phyloP scores from a whole-genome alignment of 2,329 filamentous ascomycete species.

The Cryphonectria parasitica region DNA sequence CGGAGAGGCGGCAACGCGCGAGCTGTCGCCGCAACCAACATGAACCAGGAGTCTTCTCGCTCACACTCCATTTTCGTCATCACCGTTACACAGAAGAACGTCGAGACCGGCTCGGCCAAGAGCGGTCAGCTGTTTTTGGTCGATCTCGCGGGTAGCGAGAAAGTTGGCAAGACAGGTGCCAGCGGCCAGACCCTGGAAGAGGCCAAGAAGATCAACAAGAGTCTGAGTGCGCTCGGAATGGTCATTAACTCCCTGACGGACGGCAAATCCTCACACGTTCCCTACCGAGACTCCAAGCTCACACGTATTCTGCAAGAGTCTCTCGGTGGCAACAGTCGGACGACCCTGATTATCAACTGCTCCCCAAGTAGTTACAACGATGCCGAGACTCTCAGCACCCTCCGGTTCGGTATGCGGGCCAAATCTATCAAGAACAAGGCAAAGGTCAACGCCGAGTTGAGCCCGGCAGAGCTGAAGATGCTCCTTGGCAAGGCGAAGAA shows the following conservation, averaged over 20 bases:
- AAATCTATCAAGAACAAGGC: slow-evolving; percentile 99
- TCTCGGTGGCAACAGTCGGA: slow-evolving; percentile 94
- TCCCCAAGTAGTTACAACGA: slow-evolving; percentile 99
- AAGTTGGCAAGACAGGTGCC: slow-evolving; percentile 97
- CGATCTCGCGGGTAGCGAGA: slow-evolving; percentile 97
- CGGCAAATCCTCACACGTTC: slow-evolving; percentile 93
- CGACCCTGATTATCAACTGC: slow-evolving; percentile 98
- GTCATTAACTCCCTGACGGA: slow-evolving; percentile 98
- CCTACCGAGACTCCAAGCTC: slow-evolving; percentile 97
- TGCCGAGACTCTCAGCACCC: slow-evolving; percentile 86
- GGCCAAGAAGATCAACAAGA: slow-evolving; percentile 99
- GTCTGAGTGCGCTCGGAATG: slow-evolving; percentile 96
- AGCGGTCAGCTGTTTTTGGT: slow-evolving; percentile 97
- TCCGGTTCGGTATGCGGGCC: slow-evolving; percentile 92
- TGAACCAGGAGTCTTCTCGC: slow-evolving; percentile 98
- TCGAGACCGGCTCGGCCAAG: slow-evolving; percentile 94
- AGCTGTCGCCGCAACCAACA: slow-evolving; percentile 95
- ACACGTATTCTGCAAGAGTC: slow-evolving; percentile 97
- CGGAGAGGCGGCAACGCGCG: slow-evolving; percentile 85
- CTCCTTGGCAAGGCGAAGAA: slow-evolving; percentile 90
- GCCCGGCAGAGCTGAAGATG: slow-evolving; percentile 90
- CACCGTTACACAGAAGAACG: slow-evolving; percentile 95
- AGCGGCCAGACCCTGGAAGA: slow-evolving; percentile 97
- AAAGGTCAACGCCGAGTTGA: slow-evolving; percentile 98
- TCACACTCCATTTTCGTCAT: slow-evolving; percentile 99